These are phyloP conservation scores for Plasmodium sp. DNA, from an alignment of 169 alveolate species.

Conservation along the genomic window DNA sequence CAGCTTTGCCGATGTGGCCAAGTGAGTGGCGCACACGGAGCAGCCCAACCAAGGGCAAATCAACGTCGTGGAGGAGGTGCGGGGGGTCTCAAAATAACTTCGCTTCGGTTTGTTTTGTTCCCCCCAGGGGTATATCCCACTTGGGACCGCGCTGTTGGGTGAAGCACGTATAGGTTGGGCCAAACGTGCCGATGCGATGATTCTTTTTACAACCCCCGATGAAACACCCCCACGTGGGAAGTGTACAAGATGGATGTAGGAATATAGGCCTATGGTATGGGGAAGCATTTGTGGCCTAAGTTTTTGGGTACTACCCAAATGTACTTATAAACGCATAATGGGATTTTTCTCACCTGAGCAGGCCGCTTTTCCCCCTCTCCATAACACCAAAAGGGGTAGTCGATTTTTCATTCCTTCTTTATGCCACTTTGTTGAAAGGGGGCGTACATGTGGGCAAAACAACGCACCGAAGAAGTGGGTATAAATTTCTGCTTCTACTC, in stretches of 20 bases:
- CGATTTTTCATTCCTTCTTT: not conserved
- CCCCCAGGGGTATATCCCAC: not conserved
- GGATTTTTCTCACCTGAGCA: not conserved
- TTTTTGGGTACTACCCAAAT: not conserved
- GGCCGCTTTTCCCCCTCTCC: not conserved
- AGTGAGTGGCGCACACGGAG: not conserved
- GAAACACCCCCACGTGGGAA: not conserved
- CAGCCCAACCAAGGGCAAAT: not conserved
- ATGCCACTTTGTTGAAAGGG: not conserved
- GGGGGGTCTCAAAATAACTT: not conserved
- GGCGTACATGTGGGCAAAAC: not conserved
- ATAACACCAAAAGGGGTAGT: not conserved
- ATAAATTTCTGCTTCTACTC: not conserved
- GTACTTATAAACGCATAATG: too few relatives aligned
- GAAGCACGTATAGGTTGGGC: not conserved
- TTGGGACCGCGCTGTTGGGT: not conserved
- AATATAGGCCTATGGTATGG: not conserved
- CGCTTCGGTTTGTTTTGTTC: not conserved
- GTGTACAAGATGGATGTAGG: not conserved
- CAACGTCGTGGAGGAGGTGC: not conserved
- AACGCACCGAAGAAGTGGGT: not conserved
- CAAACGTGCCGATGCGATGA: not conserved
- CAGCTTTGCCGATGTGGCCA: not conserved
- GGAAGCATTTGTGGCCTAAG: not conserved
- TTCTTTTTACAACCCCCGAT: not conserved